phyloP scores from a whole-genome alignment of 192 early-diverging fungal genomes.

The Gryganskiella cystojenkinii region DNA sequence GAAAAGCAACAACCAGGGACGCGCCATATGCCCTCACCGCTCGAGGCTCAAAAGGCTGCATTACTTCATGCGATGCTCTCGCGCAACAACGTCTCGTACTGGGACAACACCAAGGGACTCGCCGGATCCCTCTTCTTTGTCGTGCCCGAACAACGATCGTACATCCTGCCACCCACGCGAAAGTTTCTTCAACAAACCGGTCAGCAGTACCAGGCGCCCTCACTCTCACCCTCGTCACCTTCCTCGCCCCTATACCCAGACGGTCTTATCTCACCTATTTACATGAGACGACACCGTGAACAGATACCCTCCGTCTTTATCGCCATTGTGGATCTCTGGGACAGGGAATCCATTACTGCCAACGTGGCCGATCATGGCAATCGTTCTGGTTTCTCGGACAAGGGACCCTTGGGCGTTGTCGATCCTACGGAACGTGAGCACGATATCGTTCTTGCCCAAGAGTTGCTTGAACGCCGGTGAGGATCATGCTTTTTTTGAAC shows the following conservation, averaged over 20 bases:
- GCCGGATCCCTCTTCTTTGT: constrained; percentile 38
- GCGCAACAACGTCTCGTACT: constrained; percentile 38
- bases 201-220: constrained; percentile 34
- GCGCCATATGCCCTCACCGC: too few relatives aligned
- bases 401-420: constrained; percentile 55
- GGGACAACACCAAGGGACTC: constrained; percentile 36
- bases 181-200: constrained; percentile 43
- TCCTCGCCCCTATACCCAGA: constrained; percentile 84
- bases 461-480: constrained; percentile 78
- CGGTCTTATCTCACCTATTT: constrained; percentile 80
- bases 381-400: constrained; percentile 21
- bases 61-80: constrained; percentile 50
- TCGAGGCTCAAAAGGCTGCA: constrained; percentile 41
- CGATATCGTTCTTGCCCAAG: constrained; percentile 65
- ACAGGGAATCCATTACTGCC: constrained; percentile 41
- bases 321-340: constrained; percentile 76
- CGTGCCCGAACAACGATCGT: constrained; percentile 41
- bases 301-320: constrained; percentile 72
- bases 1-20: too few relatives aligned
- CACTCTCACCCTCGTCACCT: constrained; percentile 74
- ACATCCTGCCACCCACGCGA: constrained; percentile 36
- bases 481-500: too few relatives aligned
- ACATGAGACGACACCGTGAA: constrained; percentile 75
- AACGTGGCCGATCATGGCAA: constrained; percentile 3
- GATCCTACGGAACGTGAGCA: constrained; percentile 71